phyloP scores from a whole-genome alignment of 2,329 filamentous ascomycete species.

The Microcyclosporella mali region DNA sequence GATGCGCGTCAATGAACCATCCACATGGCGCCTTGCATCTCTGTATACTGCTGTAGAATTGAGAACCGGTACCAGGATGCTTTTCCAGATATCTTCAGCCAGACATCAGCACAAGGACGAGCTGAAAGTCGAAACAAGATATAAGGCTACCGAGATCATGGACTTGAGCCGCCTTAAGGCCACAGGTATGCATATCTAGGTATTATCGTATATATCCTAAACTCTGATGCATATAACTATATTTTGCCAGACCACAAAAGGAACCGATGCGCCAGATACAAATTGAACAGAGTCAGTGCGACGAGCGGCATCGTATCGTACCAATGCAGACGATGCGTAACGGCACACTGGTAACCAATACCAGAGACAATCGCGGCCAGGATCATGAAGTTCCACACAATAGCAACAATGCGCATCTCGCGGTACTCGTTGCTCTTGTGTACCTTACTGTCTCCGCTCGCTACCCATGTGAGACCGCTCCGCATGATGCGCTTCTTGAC shows the following conservation, averaged over 20 bases:
- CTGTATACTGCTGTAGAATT: too few relatives aligned
- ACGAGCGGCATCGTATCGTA: constrained; percentile 38
- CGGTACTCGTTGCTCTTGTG: constrained; percentile 40
- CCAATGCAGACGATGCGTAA: constrained; percentile 33
- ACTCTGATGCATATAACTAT: background rate
- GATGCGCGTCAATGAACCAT: too few relatives aligned
- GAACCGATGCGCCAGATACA: constrained; percentile 38
- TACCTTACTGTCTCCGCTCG: constrained; percentile 35
- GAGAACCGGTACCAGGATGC: too few relatives aligned
- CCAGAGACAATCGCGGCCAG: constrained; percentile 33
- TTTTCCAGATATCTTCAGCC: too few relatives aligned
- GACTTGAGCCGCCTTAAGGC: too few relatives aligned
- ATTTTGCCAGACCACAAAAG: constrained; percentile 28
- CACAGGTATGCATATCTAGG: too few relatives aligned
- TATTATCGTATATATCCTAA: too few relatives aligned
- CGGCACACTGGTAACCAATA: constrained; percentile 30
- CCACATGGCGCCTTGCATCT: too few relatives aligned
- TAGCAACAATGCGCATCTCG: constrained; percentile 39
- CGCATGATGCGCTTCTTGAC: constrained; percentile 40
- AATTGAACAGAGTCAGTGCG: constrained; percentile 36
- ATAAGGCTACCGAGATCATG: too few relatives aligned
- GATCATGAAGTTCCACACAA: constrained; percentile 34
- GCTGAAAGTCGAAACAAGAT: too few relatives aligned
- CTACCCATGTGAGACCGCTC: constrained; percentile 37
- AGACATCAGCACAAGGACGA: too few relatives aligned